A percentile compares a stretch with the other conserved stretches of the same genome.
Conservation (phyloP, 257 asterid species). For the Solanum rostratum region DNA sequence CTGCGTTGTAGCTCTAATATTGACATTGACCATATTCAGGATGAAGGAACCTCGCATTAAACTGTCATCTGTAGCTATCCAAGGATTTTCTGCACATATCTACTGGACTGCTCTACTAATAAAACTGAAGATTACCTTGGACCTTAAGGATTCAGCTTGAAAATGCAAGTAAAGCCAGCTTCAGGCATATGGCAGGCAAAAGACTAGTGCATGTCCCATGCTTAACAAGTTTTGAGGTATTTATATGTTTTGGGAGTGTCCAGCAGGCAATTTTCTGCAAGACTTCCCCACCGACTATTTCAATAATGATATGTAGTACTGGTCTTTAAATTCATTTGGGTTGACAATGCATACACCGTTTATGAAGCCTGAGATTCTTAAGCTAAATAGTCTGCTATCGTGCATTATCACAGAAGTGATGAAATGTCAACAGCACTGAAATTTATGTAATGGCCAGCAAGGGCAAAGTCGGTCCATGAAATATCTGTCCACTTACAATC, state of each 20-base stretch:
- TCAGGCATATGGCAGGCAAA: neutral
- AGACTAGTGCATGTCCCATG: neutral
- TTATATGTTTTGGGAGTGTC: neutral
- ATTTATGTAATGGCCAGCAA: neutral
- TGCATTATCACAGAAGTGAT: neutral
- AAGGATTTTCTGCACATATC: neutral
- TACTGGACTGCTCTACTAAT: neutral
- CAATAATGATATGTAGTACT: neutral
- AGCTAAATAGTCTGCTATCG: neutral
- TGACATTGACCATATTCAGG: conserved; percentile 1
- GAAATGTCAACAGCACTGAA: neutral
- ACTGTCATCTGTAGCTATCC: neutral
- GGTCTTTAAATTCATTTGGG: neutral
- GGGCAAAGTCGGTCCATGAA: neutral
- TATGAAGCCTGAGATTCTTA: neutral
- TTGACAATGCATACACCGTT: neutral
- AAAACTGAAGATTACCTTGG: neutral
- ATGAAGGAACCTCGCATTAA: neutral
- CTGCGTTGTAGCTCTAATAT: neutral
- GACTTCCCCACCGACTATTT: neutral
- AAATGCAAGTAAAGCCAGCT: neutral
- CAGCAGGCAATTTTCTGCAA: neutral
- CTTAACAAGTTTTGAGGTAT: neutral
- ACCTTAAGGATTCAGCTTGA: conserved; percentile 3
- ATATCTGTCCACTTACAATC: neutral